These are phyloP conservation scores for Morella rubra DNA, from an alignment of 306 rosid genomes.

Conservation along the genomic window DNA sequence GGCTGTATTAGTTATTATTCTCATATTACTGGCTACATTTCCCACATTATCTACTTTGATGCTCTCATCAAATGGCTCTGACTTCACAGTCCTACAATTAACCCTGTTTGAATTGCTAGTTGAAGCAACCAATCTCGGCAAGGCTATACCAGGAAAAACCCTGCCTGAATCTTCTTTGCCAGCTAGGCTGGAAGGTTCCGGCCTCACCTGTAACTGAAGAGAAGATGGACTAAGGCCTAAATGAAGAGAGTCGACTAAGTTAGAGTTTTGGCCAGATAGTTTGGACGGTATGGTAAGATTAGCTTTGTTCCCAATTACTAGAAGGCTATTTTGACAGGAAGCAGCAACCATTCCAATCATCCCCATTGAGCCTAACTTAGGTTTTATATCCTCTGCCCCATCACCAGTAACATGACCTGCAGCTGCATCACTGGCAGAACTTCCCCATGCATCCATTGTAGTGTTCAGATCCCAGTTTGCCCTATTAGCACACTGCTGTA, in stretches of 20 bases:
- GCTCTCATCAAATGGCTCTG: constrained; percentile 72
- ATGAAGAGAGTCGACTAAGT: constrained; percentile 31
- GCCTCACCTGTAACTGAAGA: constrained; percentile 20
- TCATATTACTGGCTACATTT: constrained; percentile 26
- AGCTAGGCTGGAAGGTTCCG: constrained; percentile 42
- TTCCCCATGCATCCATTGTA: constrained; percentile 93
- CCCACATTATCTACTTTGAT: constrained; percentile 38
- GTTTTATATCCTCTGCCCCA: constrained; percentile 34
- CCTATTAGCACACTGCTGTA: constrained; percentile 49
- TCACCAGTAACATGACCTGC: constrained; percentile 35
- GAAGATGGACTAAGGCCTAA: constrained; percentile 38
- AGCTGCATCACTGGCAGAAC: constrained; percentile 42
- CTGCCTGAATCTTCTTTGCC: constrained; percentile 32
- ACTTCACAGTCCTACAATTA: constrained; percentile 52
- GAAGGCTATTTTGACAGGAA: constrained; percentile 25
- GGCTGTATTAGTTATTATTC: constrained; percentile 34
- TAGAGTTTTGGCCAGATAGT: constrained; percentile 26
- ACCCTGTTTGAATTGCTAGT: constrained; percentile 32
- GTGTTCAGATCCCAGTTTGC: constrained; percentile 98
- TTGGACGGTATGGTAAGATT: constrained; percentile 21
- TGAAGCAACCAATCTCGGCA: constrained; percentile 26
- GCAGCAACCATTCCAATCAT: constrained; percentile 20
- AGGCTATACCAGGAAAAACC: constrained; percentile 29
- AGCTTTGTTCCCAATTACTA: constrained; percentile 29
- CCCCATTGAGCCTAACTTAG: constrained; percentile 28